A percentile compares a stretch with the other conserved stretches of the same genome.
phyloP scores from a whole-genome alignment of 495 filamentous ascomycete species.

The Antarctomyces pellizariae region DNA sequence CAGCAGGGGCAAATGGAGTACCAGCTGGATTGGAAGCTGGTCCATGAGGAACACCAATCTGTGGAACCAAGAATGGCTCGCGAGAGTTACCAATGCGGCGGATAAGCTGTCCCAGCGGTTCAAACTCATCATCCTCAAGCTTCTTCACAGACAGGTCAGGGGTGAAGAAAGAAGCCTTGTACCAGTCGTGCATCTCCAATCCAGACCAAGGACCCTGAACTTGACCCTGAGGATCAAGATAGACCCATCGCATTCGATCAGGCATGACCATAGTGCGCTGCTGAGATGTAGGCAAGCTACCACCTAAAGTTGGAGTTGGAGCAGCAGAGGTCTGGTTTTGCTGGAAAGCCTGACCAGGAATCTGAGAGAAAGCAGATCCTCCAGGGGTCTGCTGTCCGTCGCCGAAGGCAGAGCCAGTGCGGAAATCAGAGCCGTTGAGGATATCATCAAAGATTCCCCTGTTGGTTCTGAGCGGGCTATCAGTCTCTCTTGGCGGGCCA shows the following conservation, averaged over 20 bases:
- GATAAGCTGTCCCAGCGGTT: slow-evolving; percentile 88
- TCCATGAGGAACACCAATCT: slow-evolving; percentile 82
- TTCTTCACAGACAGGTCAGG: slow-evolving; percentile 86
- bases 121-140: slow-evolving; percentile 76
- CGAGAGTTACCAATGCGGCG: slow-evolving; percentile 90
- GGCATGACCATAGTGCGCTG: slow-evolving; percentile 96
- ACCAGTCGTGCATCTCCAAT: slow-evolving; percentile 99
- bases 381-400: slow-evolving; percentile 5
- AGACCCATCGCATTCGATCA: slow-evolving; percentile 95
- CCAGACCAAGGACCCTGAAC: slow-evolving; percentile 89
- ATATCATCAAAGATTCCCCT: slow-evolving; percentile 34
- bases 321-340: slow-evolving; percentile 11
- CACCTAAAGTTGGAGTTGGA: slow-evolving; percentile 8
- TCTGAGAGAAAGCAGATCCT: slow-evolving; percentile 5
- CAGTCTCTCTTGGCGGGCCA: slow-evolving; percentile 27
- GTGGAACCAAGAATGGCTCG: slow-evolving; percentile 90
- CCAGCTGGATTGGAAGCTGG: slow-evolving; percentile 24
- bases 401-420: slow-evolving; percentile 5
- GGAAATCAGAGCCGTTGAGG: slow-evolving; percentile 12
- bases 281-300: slow-evolving; percentile 40
- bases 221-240: slow-evolving; percentile 77
- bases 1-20: slow-evolving; percentile 17
- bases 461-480: slow-evolving; percentile 34
- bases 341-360: slow-evolving; percentile 7
- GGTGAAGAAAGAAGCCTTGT: slow-evolving; percentile 94